Percentiles rank a stretch among this genome's conserved stretches.
These are phyloP conservation scores for Maudiozyma bulderi DNA, from an alignment of 805 yeast species.

Conservation along the genomic window DNA sequence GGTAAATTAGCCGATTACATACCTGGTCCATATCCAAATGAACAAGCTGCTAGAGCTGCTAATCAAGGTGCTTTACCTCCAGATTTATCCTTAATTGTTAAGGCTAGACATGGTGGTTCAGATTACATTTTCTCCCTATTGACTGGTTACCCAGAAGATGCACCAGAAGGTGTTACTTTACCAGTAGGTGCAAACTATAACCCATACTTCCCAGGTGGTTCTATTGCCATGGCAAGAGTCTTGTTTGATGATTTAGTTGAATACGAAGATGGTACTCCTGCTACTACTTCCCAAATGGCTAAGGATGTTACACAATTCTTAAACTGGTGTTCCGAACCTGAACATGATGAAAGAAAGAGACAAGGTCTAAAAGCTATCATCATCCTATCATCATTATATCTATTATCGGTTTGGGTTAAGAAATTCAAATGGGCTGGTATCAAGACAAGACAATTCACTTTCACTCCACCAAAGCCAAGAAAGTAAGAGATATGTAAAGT, in stretches of 20 bases:
- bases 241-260: slow-evolving; percentile 95
- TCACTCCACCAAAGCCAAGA: slow-evolving; percentile 70
- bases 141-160: slow-evolving; percentile 98
- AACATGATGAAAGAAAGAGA: slow-evolving; percentile 96
- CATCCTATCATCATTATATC: slow-evolving; percentile 67
- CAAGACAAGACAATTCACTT: slow-evolving; percentile 88
- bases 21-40: slow-evolving; percentile 94
- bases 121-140: slow-evolving; percentile 91
- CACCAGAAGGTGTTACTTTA: slow-evolving; percentile 92
- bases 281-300: slow-evolving; percentile 98
- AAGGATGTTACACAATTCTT: slow-evolving; percentile 93
- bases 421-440: slow-evolving; percentile 96
- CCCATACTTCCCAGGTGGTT: slow-evolving; percentile 99
- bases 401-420: slow-evolving; percentile 83
- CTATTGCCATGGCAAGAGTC: slow-evolving; percentile 98
- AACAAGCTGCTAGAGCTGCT: slow-evolving; percentile 98
- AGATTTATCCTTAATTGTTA: slow-evolving; percentile 90
- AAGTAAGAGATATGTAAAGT: neutral
- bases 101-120: slow-evolving; percentile 97
- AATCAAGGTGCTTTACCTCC: slow-evolving; percentile 99
- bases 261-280: slow-evolving; percentile 98
- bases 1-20: slow-evolving; percentile 95
- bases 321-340: slow-evolving; percentile 98
- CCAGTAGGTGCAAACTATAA: slow-evolving; percentile 95
- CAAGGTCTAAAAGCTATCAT: slow-evolving; percentile 89